phyloP scores from a whole-genome alignment of 441 rosid genomes.

The Jatropha podagrica region DNA sequence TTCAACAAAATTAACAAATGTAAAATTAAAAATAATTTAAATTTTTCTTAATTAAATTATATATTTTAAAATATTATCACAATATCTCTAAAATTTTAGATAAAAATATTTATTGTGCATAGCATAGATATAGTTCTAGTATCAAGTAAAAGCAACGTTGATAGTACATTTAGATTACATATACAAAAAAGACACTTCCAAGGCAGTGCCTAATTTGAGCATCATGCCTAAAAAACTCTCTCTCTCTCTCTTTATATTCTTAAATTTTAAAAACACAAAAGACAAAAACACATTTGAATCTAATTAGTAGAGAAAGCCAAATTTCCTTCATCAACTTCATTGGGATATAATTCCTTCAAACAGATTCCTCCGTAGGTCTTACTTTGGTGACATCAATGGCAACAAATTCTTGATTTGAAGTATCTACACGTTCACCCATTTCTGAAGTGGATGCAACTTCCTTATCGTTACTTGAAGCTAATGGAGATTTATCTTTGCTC shows the following conservation, averaged over 20 bases:
- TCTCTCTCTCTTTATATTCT: background rate
- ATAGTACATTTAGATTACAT: no score
- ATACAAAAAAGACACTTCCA: background rate
- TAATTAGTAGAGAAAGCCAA: background rate
- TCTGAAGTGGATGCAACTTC: background rate
- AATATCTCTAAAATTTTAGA: no score
- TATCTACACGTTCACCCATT: constrained; percentile 1
- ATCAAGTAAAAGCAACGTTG: no score
- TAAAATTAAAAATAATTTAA: no score
- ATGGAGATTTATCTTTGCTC: constrained; percentile 48
- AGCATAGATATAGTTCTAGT: no score
- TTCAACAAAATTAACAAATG: no score
- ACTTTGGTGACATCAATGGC: constrained; percentile 30
- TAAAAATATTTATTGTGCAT: no score
- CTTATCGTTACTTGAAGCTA: constrained; percentile 2
- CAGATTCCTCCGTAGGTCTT: constrained; percentile 25
- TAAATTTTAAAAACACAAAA: background rate
- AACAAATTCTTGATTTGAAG: constrained; percentile 24
- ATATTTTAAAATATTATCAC: no score
- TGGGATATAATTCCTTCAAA: background rate
- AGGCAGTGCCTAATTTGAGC: background rate
- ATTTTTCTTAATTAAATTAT: no score
- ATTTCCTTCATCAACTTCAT: background rate
- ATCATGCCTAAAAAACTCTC: background rate
- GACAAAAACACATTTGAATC: background rate